A percentile compares a stretch with the other conserved stretches of the same genome.
phyloP scores from a whole-genome alignment of 495 filamentous ascomycete genomes.

The Hypoxylon fragiforme region DNA sequence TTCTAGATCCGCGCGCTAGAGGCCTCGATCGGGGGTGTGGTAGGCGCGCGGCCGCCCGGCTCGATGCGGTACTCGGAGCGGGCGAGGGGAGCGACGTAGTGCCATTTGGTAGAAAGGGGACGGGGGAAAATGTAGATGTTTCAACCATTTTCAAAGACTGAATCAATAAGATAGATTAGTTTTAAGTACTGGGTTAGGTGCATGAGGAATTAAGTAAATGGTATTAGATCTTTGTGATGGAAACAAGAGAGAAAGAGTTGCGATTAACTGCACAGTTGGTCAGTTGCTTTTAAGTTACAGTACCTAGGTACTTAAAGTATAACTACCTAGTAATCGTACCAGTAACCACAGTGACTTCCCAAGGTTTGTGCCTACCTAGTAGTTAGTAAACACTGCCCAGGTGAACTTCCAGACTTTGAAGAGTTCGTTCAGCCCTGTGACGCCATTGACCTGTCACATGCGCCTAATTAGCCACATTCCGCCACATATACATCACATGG shows the following conservation, averaged over 20 bases:
- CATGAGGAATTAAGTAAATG: slow-evolving; percentile 9
- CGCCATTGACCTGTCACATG: slow-evolving; percentile 21
- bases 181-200: not conserved
- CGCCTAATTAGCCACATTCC: slow-evolving; percentile 1
- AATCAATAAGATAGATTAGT: not conserved
- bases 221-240: not conserved
- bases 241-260: not conserved
- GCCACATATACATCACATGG: no score
- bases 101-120: slow-evolving; percentile 53
- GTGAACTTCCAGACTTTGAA: no score
- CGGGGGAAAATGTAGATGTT: slow-evolving; percentile 32
- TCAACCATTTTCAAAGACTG: slow-evolving; percentile 43
- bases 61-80: slow-evolving; percentile 56
- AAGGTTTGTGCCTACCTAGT: no score
- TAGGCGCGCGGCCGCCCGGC: slow-evolving; percentile 47
- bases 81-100: slow-evolving; percentile 54
- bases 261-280: no score
- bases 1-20: slow-evolving; percentile 68
- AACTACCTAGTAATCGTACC: not conserved
- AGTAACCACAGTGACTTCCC: no score
- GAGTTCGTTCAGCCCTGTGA: slow-evolving; percentile 19
- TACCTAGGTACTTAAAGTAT: not conserved
- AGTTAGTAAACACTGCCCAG: no score
- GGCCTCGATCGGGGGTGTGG: slow-evolving; percentile 67
- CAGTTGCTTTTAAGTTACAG: no score